phyloP scores from a whole-genome alignment of 345 rosid species.

The Triadica sebifera region DNA sequence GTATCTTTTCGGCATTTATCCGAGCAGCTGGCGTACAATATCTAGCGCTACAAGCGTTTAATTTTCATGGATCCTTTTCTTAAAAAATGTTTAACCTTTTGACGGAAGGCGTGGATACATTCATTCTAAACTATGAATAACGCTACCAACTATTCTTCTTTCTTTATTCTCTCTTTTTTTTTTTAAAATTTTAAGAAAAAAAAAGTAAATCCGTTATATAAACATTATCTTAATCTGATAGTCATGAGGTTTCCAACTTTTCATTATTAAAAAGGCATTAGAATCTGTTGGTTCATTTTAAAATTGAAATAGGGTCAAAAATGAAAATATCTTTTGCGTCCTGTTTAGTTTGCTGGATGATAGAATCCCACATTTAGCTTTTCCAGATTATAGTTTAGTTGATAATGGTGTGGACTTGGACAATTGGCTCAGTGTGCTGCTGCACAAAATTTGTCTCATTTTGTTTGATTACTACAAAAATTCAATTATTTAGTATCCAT shows the following conservation, averaged over 20 bases:
- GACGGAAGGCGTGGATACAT: no score
- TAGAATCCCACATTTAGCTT: not conserved
- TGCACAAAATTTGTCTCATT: no score
- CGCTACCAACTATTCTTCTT: not conserved
- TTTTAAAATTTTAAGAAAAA: no score
- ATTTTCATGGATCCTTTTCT: no score
- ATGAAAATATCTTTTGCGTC: not conserved
- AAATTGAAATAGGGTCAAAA: not conserved
- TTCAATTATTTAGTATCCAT: no score
- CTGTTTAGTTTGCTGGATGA: not conserved
- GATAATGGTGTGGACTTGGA: not conserved
- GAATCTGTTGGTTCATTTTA: not conserved
- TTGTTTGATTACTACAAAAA: no score
- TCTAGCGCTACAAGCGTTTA: not conserved
- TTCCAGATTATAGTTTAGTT: not conserved
- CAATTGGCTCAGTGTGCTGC: not conserved
- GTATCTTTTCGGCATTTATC: constrained; percentile 19
- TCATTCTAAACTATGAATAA: no score
- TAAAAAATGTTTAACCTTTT: no score
- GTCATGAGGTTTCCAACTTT: not conserved
- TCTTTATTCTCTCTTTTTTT: no score
- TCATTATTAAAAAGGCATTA: not conserved
- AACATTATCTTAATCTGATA: not conserved
- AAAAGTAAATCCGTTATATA: no score
- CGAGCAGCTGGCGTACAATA: constrained; percentile 9